Evolutionary conservation across 192 early-diverging fungal genomes (phyloP).

Genomic region (Pecoramyces ruminantium): DNA sequence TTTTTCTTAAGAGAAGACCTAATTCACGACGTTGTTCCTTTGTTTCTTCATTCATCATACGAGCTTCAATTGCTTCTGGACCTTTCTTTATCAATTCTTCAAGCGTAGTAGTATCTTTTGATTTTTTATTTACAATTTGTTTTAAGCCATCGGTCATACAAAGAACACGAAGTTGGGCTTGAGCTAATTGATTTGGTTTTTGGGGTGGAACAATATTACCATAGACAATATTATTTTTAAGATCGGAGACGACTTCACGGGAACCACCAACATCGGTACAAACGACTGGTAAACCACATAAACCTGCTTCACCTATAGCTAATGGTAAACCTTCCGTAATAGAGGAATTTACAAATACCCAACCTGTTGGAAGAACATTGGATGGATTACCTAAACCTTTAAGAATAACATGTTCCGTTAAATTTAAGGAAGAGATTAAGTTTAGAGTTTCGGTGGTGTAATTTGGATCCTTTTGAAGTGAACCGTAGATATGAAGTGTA

Average conservation of each 20-base stretch:
- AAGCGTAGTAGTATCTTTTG: background rate
- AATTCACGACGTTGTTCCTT: slow-evolving; percentile 9
- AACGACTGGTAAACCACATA: slow-evolving; percentile 15
- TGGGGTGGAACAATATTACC: slow-evolving; percentile 18
- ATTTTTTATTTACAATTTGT: slow-evolving; percentile 1
- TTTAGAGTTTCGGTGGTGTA: slow-evolving; percentile 15
- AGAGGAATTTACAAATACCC: slow-evolving; percentile 27
- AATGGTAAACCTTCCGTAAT: slow-evolving; percentile 18
- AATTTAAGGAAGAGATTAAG: slow-evolving; percentile 11
- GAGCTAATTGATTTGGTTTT: slow-evolving; percentile 16
- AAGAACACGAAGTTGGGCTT: slow-evolving; percentile 15
- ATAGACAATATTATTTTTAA: slow-evolving; percentile 6
- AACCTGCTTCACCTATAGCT: slow-evolving; percentile 14
- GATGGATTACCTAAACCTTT: slow-evolving; percentile 20
- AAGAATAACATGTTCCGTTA: slow-evolving; percentile 14
- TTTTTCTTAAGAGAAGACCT: slow-evolving; percentile 11
- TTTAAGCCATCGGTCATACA: slow-evolving; percentile 17
- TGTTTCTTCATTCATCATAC: slow-evolving; percentile 15
- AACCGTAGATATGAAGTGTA: slow-evolving; percentile 21
- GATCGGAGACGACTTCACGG: slow-evolving; percentile 13
- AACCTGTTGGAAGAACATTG: slow-evolving; percentile 17
- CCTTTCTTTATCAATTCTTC: slow-evolving; percentile 12
- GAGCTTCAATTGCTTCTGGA: slow-evolving; percentile 1
- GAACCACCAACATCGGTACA: slow-evolving; percentile 17
- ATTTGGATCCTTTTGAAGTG: slow-evolving; percentile 17